Evolutionary conservation across 768 basidiomycete species (phyloP).

Genomic region (Pleurotus citrinopileatus): DNA sequence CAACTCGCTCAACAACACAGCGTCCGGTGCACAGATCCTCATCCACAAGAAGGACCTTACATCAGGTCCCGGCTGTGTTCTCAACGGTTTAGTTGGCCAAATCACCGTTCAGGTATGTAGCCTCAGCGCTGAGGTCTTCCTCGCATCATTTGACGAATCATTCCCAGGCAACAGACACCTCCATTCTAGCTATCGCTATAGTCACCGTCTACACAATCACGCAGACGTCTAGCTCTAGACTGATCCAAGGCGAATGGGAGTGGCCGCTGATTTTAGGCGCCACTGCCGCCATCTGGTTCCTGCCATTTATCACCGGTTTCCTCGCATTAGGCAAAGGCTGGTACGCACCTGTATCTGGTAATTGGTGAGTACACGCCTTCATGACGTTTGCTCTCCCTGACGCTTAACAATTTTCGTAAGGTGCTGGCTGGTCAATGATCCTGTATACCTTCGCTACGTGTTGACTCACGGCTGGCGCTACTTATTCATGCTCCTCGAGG

Average conservation of each 20-base stretch:
- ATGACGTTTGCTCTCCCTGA: neutral
- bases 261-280: slow-evolving; percentile 1
- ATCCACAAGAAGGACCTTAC: slow-evolving; percentile 1
- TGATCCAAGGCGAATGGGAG: slow-evolving; percentile 8
- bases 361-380: slow-evolving; percentile 14
- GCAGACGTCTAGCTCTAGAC: neutral
- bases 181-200: slow-evolving; percentile 16
- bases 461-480: slow-evolving; percentile 17
- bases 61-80: neutral
- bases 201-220: slow-evolving; percentile 16
- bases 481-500: slow-evolving; percentile 15
- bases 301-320: slow-evolving; percentile 10
- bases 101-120: slow-evolving; percentile 7
- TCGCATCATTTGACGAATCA: neutral
- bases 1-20: slow-evolving; percentile 10
- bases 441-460: slow-evolving; percentile 15
- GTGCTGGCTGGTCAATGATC: slow-evolving; percentile 15
- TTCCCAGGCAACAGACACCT: slow-evolving; percentile 14
- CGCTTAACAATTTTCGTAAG: neutral
- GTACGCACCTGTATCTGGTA: slow-evolving; percentile 16
- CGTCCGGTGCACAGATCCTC: slow-evolving; percentile 15
- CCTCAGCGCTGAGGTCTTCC: neutral
- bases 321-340: slow-evolving; percentile 14
- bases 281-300: neutral
- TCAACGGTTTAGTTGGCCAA: slow-evolving; percentile 5